Evolutionary conservation across 2,329 filamentous ascomycete species (phyloP).

Genomic region (Epichloe hybrida): DNA sequence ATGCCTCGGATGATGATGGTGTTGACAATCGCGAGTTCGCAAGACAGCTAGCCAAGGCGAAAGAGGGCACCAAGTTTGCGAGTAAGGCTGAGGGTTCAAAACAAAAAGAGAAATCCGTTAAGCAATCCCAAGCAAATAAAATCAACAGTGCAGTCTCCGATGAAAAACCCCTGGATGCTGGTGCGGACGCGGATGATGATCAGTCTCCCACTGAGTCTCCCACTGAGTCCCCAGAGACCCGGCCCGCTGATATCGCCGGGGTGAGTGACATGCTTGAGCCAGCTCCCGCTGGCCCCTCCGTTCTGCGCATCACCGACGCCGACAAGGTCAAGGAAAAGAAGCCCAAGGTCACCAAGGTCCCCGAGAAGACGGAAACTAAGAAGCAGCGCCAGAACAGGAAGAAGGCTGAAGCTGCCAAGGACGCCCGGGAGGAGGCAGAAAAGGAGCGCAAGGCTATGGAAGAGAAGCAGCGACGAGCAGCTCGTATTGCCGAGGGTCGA

Average conservation of each 20-base stretch:
- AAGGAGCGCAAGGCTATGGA: slow-evolving; percentile 60
- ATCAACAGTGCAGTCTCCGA: slow-evolving; percentile 29
- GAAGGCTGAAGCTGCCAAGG: slow-evolving; percentile 74
- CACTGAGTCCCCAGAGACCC: slow-evolving; percentile 48
- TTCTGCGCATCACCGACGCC: slow-evolving; percentile 64
- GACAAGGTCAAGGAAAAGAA: slow-evolving; percentile 50
- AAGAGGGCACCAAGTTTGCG: slow-evolving; percentile 52
- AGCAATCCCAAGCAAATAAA: slow-evolving; percentile 51
- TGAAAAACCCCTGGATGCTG: slow-evolving; percentile 41
- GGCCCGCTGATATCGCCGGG: slow-evolving; percentile 47
- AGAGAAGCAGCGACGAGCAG: slow-evolving; percentile 72
- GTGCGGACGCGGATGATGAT: slow-evolving; percentile 70
- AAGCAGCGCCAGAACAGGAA: slow-evolving; percentile 88
- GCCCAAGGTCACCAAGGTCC: slow-evolving; percentile 46
- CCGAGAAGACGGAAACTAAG: slow-evolving; percentile 68
- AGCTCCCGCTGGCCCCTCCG: slow-evolving; percentile 50
- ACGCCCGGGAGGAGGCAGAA: slow-evolving; percentile 63
- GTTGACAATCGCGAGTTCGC: slow-evolving; percentile 66
- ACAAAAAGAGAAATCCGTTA: slow-evolving; percentile 57
- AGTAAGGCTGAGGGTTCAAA: slow-evolving; percentile 41
- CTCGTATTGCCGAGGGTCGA: slow-evolving; percentile 70
- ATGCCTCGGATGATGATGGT: slow-evolving; percentile 43
- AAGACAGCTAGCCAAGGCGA: slow-evolving; percentile 54
- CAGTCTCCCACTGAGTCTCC: slow-evolving; percentile 37
- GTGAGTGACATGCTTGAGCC: slow-evolving; percentile 89